Base-by-base conservation (phyloP, 208 protist species). In the Leishmania gerbilli region DNA sequence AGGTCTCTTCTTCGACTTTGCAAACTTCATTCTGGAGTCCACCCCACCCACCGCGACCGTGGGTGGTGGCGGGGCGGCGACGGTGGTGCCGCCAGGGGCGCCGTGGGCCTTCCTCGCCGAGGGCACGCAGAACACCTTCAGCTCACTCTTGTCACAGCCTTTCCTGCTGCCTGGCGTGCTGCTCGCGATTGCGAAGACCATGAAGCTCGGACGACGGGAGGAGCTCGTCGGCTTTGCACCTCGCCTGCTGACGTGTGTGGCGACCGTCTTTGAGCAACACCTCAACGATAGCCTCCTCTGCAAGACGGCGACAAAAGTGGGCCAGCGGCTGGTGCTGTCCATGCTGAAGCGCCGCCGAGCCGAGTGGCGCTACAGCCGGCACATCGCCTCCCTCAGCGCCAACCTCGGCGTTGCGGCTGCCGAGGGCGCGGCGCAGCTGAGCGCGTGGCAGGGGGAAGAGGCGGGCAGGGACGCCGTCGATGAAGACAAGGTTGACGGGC, bases 171-270 rank as follows among this genome's bases (percentile, higher is more conserved):
- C 89, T 27, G 98, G 98, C 71, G 88, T 99, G 42, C 88, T 98
- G 60, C 67, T 90, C 40, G 89, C 96, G 1, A 84, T 99, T 1
- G 93, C 97, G 3, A 87, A 87, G 77, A 96, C 99, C 34, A 90
- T 99, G 84, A 99, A 99, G 90, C 86, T 93, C 62, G 99, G 97
- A 24, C 87, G 96, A 64, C 92, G 98, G 31, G 64, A 88, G 60
- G 96, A 99, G 76, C 85, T 99, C 34, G 71, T 93, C 7, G 69
- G 81, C 6, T 93, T 97, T 76, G 86, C 92, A 7, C 79, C 81
- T 13, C 67, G 79, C 45, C 81, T 98, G 47, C 83, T 95, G 47
- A 24, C 79, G 17, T 80, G 83, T 62, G 89, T 95, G 37, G 79
- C 77, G 40, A 76, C 60, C 17, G 76, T 92, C 27, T 80, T 87